Conservation (phyloP, 164 flowering plant species). For the Hamamelis virginiana region DNA sequence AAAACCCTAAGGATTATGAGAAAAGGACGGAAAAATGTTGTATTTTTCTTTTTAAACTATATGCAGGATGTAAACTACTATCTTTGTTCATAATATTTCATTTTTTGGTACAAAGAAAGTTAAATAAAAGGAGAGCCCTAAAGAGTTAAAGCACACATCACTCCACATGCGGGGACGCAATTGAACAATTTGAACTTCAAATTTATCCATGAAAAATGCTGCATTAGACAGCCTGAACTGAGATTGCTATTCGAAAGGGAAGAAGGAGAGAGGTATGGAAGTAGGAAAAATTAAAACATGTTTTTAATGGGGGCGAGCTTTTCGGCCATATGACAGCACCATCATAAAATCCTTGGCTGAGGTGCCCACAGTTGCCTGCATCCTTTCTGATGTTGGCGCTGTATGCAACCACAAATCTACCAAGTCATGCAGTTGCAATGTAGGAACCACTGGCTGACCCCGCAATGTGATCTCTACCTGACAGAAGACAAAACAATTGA, state of each 20-base stretch:
- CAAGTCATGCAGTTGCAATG: conserved; percentile 25
- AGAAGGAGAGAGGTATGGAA: background rate
- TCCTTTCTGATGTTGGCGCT: conserved; percentile 15
- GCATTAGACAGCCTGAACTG: background rate
- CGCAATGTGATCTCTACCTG: conserved; percentile 33
- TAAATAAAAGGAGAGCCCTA: background rate
- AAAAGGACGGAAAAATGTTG: background rate
- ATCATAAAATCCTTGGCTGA: conserved; percentile 37
- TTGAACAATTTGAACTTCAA: background rate
- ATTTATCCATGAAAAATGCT: background rate
- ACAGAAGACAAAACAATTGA: background rate
- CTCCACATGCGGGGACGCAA: conserved; percentile 2
- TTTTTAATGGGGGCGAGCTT: conserved; percentile 3
- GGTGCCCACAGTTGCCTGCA: conserved; percentile 26
- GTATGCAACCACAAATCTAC: conserved; percentile 31
- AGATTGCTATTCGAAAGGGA: too few species aligned
- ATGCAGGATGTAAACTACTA: background rate
- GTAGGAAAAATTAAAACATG: background rate
- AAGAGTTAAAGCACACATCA: background rate
- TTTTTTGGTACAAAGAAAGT: too few species aligned
- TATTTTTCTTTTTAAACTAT: background rate
- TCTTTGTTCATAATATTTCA: too few species aligned
- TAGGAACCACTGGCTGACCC: conserved; percentile 26
- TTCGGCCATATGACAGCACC: conserved; percentile 36
- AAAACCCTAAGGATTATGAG: background rate